A percentile compares a stretch with the other conserved stretches of the same genome.
Conservation (phyloP, 108 stramenopile genomes). For the Mayamaea pseudoterrestris region DNA sequence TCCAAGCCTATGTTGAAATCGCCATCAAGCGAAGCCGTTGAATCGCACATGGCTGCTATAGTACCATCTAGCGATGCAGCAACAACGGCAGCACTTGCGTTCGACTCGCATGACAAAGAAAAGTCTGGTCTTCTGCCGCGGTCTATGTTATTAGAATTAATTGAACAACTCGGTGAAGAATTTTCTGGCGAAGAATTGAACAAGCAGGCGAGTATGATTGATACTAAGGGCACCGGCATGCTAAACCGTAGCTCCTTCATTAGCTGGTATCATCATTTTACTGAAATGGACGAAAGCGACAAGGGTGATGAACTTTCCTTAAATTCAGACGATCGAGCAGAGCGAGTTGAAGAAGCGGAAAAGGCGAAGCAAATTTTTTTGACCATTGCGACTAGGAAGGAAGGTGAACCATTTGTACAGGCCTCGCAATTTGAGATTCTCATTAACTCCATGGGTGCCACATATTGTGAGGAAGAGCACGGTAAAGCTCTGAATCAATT, state of each 20-base stretch:
- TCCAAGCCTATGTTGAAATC: no score
- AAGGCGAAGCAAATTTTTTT: constrained; percentile 40
- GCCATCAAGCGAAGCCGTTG: no score
- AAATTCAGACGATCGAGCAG: constrained; percentile 25
- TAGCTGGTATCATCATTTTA: constrained; percentile 49
- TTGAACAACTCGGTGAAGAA: constrained; percentile 71
- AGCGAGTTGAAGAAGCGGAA: constrained; percentile 55
- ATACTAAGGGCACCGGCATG: constrained; percentile 27
- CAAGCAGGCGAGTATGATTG: constrained; percentile 41
- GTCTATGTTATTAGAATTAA: constrained; percentile 40
- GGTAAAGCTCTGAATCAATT: constrained; percentile 44
- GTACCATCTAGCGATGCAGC: no score
- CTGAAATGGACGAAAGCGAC: constrained; percentile 24
- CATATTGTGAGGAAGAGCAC: constrained; percentile 83
- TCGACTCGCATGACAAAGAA: constrained; percentile 35
- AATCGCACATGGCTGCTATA: no score
- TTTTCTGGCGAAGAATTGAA: constrained; percentile 77
- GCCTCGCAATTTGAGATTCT: constrained; percentile 50
- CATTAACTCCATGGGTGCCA: constrained; percentile 70
- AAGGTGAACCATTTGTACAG: constrained; percentile 16
- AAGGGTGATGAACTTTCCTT: constrained; percentile 28
- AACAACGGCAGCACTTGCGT: constrained; percentile 19
- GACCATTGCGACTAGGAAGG: constrained; percentile 5
- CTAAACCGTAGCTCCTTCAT: constrained; percentile 42
- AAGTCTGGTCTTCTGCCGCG: constrained; percentile 27